These are phyloP conservation scores for Skeletonema marinoi DNA, from an alignment of 108 stramenopile genomes.

Conservation along the genomic window DNA sequence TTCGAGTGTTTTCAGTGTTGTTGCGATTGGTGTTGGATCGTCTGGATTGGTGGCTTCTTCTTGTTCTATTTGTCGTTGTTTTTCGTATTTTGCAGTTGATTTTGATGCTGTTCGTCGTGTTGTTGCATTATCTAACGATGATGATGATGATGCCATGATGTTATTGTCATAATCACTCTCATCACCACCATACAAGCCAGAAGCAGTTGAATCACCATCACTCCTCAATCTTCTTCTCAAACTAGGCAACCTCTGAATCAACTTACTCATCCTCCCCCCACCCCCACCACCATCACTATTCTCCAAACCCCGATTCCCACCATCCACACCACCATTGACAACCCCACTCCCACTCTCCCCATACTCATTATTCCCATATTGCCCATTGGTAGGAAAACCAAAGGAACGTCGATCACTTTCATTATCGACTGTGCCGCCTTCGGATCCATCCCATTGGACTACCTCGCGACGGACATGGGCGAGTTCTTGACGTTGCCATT, in stretches of 20 bases:
- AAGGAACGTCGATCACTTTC: background rate
- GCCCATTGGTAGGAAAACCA: background rate
- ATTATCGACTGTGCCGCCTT: background rate
- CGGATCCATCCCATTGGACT: background rate
- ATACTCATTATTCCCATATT: background rate
- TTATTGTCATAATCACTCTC: too few species aligned
- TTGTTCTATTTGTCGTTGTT: background rate
- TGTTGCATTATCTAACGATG: background rate
- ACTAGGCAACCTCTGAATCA: too few species aligned
- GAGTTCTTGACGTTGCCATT: background rate
- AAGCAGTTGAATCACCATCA: too few species aligned
- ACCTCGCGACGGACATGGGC: background rate
- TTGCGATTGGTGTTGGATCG: slow-evolving; percentile 25
- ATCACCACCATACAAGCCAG: too few species aligned
- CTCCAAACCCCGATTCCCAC: too few species aligned
- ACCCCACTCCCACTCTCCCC: too few species aligned
- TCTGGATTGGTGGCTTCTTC: background rate
- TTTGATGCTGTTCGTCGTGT: background rate
- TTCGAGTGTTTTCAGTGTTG: slow-evolving; percentile 35
- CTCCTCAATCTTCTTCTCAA: too few species aligned
- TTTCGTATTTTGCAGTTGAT: background rate
- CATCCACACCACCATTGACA: background rate
- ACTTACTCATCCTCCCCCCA: too few species aligned
- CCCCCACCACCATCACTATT: too few species aligned
- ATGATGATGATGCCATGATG: background rate